Evolutionary conservation across 129 eudicot species (phyloP), one percentile per base, ranked within the genome.

Genomic region (Centaurea solstitialis): DNA sequence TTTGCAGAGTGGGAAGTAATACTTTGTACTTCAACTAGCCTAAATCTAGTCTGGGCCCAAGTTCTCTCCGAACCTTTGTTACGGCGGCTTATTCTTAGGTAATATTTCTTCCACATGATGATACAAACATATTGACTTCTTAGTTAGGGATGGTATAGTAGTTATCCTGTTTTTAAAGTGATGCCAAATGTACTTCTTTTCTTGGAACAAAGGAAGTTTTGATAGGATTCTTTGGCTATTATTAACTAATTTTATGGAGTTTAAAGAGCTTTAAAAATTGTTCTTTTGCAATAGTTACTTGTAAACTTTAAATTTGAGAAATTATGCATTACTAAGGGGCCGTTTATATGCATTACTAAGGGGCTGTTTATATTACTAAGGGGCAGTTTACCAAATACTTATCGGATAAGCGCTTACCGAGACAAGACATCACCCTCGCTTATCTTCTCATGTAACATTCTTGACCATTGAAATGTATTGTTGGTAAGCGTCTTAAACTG

Each of bases 1-100:
- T 91, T 92, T 78, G 84, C 98, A 22, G 87, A 89, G 86, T 95
- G 99, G 99, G 99, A 95, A 86, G 90, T 88, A 26, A 85, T 89
- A 77, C 91, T 95, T 37, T 92, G 98, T 81, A 86, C 97, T 73
- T 86, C 97, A 50, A 85, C 91, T 20, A 88, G 62, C 71, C 67
- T 95, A 28, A 90, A 95, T 84, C 77, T 92, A 24, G 94, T 83
- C 72, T 95, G 99, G 99, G 99, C 94, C 59, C 99, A 95, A 84
- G 89, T 92, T 79, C 83, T 95, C 64, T 87, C 94, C 0, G 97
- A 95, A 88, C 92, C 93, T 79, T 87, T 95, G 83, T 83, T 95
- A 26, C 87, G 99, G 39, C 89, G 99, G 74, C 91, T 95, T 74
- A 86, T 95, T 83, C 89, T 95, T 71, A 90, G 99, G 99, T 95